phyloP scores from a whole-genome alignment of 305 asterid species.

The Caryopteris hybrid region DNA sequence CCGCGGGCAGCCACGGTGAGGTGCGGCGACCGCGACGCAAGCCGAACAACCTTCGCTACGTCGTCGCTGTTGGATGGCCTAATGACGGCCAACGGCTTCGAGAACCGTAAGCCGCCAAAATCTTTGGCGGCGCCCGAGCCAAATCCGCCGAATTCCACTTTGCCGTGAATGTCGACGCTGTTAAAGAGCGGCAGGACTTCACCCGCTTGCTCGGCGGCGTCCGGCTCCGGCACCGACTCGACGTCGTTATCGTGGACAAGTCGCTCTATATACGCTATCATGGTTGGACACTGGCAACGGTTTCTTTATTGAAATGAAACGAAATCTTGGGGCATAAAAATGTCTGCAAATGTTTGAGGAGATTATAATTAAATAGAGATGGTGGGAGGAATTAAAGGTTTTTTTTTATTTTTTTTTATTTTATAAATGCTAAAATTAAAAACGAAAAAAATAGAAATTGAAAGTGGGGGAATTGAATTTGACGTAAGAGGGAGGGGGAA shows the following conservation, averaged over 20 bases:
- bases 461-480: conserved; percentile 4
- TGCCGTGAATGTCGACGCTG: conserved; percentile 42
- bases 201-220: conserved; percentile 18
- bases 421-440: too few species aligned
- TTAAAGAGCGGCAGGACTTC: conserved; percentile 30
- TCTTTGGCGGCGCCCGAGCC: conserved; percentile 41
- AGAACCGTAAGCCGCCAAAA: conserved; percentile 64
- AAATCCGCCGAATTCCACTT: conserved; percentile 33
- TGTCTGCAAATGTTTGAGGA: conserved; percentile 6
- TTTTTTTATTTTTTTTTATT: too few species aligned
- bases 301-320: conserved; percentile 14
- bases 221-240: conserved; percentile 44
- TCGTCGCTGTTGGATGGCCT: conserved; percentile 48
- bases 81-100: conserved; percentile 63
- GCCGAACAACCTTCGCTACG: conserved; percentile 48
- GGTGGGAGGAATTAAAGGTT: neutral
- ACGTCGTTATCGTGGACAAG: conserved; percentile 49
- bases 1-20: conserved; percentile 92
- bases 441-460: neutral
- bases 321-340: conserved; percentile 18
- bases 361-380: conserved; percentile 15
- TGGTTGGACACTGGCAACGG: conserved; percentile 9
- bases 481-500: conserved; percentile 4
- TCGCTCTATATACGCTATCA: conserved; percentile 73
- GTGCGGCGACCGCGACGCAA: conserved; percentile 43